phyloP scores from a whole-genome alignment of 345 rosid genomes.

The Clausena lansium region DNA sequence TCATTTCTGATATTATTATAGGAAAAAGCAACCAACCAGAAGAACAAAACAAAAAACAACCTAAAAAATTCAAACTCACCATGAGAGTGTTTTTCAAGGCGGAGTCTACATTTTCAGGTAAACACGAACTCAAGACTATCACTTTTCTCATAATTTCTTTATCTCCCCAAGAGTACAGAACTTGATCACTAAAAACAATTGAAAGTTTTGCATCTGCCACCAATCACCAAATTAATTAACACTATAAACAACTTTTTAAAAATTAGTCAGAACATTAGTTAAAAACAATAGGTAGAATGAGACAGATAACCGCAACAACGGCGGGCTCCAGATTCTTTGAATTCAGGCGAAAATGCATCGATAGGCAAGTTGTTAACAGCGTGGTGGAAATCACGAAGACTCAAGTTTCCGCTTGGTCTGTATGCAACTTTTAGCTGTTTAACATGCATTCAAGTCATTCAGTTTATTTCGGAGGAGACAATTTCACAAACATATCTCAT shows the following conservation, averaged over 20 bases:
- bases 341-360: slow-evolving; percentile 59
- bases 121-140: slow-evolving; percentile 59
- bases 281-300: slow-evolving; percentile 6
- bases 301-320: slow-evolving; percentile 35
- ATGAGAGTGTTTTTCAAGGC: slow-evolving; percentile 42
- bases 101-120: slow-evolving; percentile 47
- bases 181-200: slow-evolving; percentile 60
- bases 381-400: slow-evolving; percentile 74
- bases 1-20: neutral
- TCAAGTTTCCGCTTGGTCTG: slow-evolving; percentile 57
- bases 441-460: neutral
- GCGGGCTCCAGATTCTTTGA: slow-evolving; percentile 46
- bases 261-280: neutral
- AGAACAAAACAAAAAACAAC: neutral
- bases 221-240: slow-evolving; percentile 10
- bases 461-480: neutral
- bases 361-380: slow-evolving; percentile 68
- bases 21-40: neutral
- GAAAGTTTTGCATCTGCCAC: slow-evolving; percentile 53
- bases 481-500: slow-evolving; percentile 5
- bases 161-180: slow-evolving; percentile 69
- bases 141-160: slow-evolving; percentile 67
- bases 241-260: neutral
- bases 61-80: slow-evolving; percentile 42
- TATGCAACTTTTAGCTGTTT: slow-evolving; percentile 65